A percentile compares a stretch with the other conserved stretches of the same genome.
Evolutionary conservation across 1,284 basidiomycete genomes (phyloP).

Genomic region (Cystobasidiaceae sp.): DNA sequence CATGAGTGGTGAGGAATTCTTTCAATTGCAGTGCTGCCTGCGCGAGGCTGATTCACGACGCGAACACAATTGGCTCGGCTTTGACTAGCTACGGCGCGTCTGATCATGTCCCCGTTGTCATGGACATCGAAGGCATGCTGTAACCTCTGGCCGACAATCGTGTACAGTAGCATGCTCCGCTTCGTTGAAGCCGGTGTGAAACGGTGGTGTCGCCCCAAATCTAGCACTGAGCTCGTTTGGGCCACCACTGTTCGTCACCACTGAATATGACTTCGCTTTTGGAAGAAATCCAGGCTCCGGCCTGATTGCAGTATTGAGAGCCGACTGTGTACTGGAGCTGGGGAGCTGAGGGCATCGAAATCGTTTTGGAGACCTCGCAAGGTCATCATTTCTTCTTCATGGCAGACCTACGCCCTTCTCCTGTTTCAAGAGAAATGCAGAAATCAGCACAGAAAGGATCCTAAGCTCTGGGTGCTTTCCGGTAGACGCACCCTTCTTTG

Average conservation of each 20-base stretch:
- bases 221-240: too few relatives aligned
- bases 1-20: constrained; percentile 32
- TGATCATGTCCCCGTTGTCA: constrained; percentile 39
- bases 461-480: not conserved
- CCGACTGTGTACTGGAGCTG: too few relatives aligned
- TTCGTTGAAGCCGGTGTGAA: not conserved
- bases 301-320: constrained; percentile 8
- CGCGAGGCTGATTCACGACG: not conserved
- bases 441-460: too few relatives aligned
- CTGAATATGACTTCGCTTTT: too few relatives aligned
- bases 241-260: too few relatives aligned
- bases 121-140: constrained; percentile 40
- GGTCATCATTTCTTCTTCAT: constrained; percentile 26
- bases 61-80: not conserved
- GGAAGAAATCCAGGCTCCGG: constrained; percentile 3
- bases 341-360: too few relatives aligned
- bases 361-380: too few relatives aligned
- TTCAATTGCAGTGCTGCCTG: not conserved
- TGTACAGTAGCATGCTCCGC: not conserved
- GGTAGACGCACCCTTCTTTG: constrained; percentile 18
- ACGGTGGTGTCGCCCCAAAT: not conserved
- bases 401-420: constrained; percentile 21
- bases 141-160: not conserved
- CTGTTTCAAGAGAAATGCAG: not conserved
- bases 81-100: constrained; percentile 36